Conservation (phyloP, 208 protist species). For the Acanthamoeba rhysodes region DNA sequence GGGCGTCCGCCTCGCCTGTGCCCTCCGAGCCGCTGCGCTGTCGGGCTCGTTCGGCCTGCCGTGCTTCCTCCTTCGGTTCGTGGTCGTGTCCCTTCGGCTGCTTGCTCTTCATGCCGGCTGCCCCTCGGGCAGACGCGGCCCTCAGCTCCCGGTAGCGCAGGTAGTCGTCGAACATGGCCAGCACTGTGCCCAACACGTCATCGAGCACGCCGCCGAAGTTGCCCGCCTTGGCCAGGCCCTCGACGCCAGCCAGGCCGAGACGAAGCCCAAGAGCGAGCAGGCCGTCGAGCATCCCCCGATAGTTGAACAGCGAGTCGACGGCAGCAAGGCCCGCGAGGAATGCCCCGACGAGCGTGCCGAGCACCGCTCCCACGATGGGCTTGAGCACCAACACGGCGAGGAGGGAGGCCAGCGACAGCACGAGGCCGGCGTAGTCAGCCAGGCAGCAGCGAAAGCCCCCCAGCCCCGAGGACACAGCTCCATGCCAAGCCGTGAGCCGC, state of each 20-base stretch:
- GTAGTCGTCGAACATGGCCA: constrained; percentile 29
- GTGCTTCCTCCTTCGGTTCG: neutral
- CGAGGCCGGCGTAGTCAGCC: neutral
- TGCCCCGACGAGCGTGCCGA: neutral
- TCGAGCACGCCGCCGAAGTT: neutral
- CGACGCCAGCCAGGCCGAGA: neutral
- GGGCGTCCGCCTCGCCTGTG: neutral
- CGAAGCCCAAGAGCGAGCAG: neutral
- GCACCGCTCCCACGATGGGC: constrained; percentile 17
- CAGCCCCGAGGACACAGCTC: neutral
- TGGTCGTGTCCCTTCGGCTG: neutral
- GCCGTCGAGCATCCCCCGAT: neutral
- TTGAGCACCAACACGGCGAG: neutral
- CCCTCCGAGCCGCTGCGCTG: neutral
- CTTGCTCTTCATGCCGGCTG: no score
- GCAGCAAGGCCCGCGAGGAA: neutral
- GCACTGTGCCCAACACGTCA: neutral
- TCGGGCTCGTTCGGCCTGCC: neutral
- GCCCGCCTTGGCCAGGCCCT: neutral
- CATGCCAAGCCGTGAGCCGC: neutral
- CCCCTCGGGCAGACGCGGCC: neutral
- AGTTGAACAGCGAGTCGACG: neutral
- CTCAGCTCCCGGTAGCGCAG: neutral
- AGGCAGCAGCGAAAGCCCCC: neutral
- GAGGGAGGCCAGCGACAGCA: neutral